A percentile compares a stretch with the other conserved stretches of the same genome.
phyloP scores from a whole-genome alignment of 192 early-diverging fungal species.

The Neocallimastix lanati region DNA sequence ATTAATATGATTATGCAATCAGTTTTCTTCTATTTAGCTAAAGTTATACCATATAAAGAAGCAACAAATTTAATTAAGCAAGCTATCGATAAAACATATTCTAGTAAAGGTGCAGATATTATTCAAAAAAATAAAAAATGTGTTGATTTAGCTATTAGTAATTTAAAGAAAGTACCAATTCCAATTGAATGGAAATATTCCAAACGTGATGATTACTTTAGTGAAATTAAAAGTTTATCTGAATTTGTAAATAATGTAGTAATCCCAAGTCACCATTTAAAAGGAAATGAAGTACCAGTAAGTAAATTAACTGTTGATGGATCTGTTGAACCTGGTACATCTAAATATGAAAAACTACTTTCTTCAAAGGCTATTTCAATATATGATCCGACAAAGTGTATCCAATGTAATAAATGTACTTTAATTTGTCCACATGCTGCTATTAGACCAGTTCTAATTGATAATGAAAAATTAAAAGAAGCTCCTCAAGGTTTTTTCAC shows the following conservation, averaged over 20 bases:
- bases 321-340: background rate
- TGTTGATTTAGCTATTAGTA: background rate
- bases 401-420: background rate
- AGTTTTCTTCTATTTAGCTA: conserved; percentile 28
- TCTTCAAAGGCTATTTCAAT: background rate
- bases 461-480: background rate
- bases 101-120: background rate
- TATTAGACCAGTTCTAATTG: background rate
- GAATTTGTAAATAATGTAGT: background rate
- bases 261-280: background rate
- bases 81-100: background rate
- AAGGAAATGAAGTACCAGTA: background rate
- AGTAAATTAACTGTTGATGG: background rate
- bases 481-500: background rate
- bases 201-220: background rate
- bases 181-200: background rate
- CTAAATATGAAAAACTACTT: background rate
- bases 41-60: background rate
- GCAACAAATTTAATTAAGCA: background rate
- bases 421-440: background rate
- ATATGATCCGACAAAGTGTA: background rate
- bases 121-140: background rate
- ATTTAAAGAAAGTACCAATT: background rate
- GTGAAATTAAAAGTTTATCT: background rate
- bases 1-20: conserved; percentile 36